Base-by-base conservation (phyloP, 176 grass and related monocot genomes). In the Chrysopogon serrulatus region DNA sequence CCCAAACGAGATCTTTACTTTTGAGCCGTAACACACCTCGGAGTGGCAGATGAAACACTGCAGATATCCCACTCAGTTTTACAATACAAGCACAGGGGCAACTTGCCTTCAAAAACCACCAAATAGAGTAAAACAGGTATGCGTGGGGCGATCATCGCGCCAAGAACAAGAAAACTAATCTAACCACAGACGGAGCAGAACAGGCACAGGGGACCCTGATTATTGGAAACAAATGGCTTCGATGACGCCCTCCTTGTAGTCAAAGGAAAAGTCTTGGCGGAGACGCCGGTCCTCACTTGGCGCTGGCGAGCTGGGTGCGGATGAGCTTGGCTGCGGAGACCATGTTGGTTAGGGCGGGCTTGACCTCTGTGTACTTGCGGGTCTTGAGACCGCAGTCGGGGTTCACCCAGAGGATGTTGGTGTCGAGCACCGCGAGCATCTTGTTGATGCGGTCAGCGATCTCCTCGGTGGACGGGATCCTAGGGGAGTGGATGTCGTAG, bases 381-480 rank as follows among this genome's bases (percentile, higher is more conserved):
- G 94, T 97, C 90, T 97, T 97, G 77, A 97, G 92, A 32, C 94
- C 94, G 3, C 94, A 97, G 87, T 97, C 94, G 0, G 94, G n/a
- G 83, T 97, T 97, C 48, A 97, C 94, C 94, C 94, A 97, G 11
- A 97, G 90, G 68, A 97, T 94, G 86, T 97, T 94, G 11, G 92
- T 97, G 83, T 97, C 90, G 2, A 97, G 94, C 8, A 97, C 94
- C 3, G 94, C 94, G 5, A 97, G 94, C 94, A 97, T 97, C 79
- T 97, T 94, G 78, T 94, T 94, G 80, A 97, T 57, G 24, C 94
- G 94, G 85, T 94, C 92, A 0, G 92, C 92, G 4, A 97, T 97
- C 86, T 97, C 94, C 57, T 97, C 94, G 0, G 84, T 66, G 8
- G 90, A 90, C 0, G 94, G 94, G 56, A 97, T 97, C 73, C 94